Percentiles rank a stretch among this genome's conserved stretches.
phyloP scores from a whole-genome alignment of 1,284 basidiomycete species.

The Earliella scabrosa region DNA sequence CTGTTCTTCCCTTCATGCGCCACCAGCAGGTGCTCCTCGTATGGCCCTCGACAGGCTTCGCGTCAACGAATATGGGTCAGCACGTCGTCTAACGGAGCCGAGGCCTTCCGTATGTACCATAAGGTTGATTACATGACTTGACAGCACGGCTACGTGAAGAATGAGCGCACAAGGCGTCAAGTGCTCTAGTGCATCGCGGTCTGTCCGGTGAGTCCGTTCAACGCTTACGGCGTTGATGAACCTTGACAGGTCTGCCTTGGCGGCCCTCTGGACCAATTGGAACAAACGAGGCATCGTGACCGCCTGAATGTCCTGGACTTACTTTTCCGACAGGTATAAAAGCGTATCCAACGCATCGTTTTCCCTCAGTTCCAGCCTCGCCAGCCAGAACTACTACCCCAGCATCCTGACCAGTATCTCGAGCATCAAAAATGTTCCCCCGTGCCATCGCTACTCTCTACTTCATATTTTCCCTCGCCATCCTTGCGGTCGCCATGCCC shows the following conservation, averaged over 20 bases:
- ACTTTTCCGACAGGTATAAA: not conserved
- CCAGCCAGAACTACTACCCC: constrained; percentile 7
- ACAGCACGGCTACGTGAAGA: not conserved
- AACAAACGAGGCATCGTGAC: not conserved
- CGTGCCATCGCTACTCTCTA: constrained; percentile 18
- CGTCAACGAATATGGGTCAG: not conserved
- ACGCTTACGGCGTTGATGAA: not conserved
- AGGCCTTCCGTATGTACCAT: not conserved
- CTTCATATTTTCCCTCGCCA: constrained; percentile 20
- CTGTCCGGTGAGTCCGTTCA: constrained; percentile 1
- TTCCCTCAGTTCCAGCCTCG: constrained; percentile 5
- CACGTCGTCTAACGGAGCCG: not conserved
- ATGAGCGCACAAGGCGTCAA: not conserved
- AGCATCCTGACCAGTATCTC: constrained; percentile 10
- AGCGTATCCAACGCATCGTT: not conserved
- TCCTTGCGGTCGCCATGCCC: constrained; percentile 30
- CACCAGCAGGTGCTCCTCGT: not conserved
- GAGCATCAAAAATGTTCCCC: constrained; percentile 17
- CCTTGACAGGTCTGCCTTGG: not conserved
- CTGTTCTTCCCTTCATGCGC: not conserved
- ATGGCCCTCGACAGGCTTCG: not conserved
- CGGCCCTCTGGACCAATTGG: not conserved
- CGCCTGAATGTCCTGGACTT: not conserved
- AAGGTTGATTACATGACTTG: not conserved
- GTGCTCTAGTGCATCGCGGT: not conserved